phyloP scores from a whole-genome alignment of 441 rosid genomes.

The Populus trichocarpa region DNA sequence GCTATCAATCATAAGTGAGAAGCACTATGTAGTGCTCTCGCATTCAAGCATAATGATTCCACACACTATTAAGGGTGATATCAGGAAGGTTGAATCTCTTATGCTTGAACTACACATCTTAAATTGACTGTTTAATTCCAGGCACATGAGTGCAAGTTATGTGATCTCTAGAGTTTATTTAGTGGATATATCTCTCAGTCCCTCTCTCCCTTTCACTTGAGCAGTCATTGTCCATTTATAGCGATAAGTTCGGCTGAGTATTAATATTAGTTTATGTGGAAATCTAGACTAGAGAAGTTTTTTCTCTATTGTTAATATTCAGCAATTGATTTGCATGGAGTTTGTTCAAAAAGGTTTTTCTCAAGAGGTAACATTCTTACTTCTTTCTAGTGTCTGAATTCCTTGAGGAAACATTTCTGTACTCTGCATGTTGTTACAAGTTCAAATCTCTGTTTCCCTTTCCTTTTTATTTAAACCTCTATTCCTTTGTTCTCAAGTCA shows the following conservation, averaged over 20 bases:
- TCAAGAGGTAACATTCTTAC: not conserved
- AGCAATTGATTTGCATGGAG: not conserved
- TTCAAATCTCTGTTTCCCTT: constrained; percentile 15
- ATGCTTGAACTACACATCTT: not conserved
- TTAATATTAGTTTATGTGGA: not conserved
- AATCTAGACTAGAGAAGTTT: not conserved
- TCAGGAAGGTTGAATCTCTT: constrained; percentile 1
- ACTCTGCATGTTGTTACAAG: constrained; percentile 10
- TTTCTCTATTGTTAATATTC: not conserved
- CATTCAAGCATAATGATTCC: not conserved
- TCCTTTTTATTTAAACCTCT: constrained; percentile 1
- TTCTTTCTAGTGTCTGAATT: constrained; percentile 6
- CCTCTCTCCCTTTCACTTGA: not conserved
- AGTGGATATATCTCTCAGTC: not conserved
- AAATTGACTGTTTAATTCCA: not conserved
- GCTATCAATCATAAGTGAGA: not conserved
- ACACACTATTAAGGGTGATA: not conserved
- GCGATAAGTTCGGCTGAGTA: not conserved
- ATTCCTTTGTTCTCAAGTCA: constrained; percentile 5
- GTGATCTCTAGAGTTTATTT: not conserved
- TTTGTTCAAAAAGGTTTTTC: not conserved
- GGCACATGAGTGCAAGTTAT: not conserved
- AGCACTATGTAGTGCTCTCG: not conserved
- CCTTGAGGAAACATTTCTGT: not conserved
- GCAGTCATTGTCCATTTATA: not conserved